Conservation (phyloP, 495 filamentous ascomycete species). For the Zalerion maritima region DNA sequence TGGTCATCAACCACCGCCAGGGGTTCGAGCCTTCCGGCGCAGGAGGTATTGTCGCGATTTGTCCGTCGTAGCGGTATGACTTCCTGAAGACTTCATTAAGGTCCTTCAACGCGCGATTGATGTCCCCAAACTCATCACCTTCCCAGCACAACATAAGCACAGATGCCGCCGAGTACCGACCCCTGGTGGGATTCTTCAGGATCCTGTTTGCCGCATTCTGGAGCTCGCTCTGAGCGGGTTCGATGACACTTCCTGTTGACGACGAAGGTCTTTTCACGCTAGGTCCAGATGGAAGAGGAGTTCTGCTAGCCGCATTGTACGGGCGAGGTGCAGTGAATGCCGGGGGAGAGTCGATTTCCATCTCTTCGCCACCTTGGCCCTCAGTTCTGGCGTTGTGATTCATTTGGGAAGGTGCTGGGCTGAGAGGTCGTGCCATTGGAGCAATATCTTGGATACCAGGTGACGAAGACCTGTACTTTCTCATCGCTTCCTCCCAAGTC, state of each 20-base stretch:
- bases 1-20: conserved; percentile 26
- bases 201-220: conserved; percentile 25
- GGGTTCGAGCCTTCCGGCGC: conserved; percentile 23
- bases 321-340: conserved; percentile 15
- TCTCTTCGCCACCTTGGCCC: too few relatives aligned
- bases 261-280: conserved; percentile 25
- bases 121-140: conserved; percentile 20
- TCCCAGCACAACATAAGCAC: conserved; percentile 33
- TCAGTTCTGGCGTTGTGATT: conserved; percentile 26
- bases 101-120: conserved; percentile 20
- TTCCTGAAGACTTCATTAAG: conserved; percentile 24
- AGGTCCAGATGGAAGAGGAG: conserved; percentile 31
- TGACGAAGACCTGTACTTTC: conserved; percentile 26
- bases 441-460: conserved; percentile 24
- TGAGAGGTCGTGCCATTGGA: conserved; percentile 21
- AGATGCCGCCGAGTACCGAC: conserved; percentile 27
- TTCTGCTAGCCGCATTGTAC: conserved; percentile 30
- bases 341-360: conserved; percentile 21
- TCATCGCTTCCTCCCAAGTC: conserved; percentile 33
- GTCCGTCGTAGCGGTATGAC: conserved; percentile 26
- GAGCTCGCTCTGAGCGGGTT: conserved; percentile 23
- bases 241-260: conserved; percentile 18
- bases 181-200: conserved; percentile 23
- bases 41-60: conserved; percentile 26
- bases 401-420: conserved; percentile 22